Conservation (phyloP, 352 stramenopile genomes). For the Globisporangium emineosum region DNA sequence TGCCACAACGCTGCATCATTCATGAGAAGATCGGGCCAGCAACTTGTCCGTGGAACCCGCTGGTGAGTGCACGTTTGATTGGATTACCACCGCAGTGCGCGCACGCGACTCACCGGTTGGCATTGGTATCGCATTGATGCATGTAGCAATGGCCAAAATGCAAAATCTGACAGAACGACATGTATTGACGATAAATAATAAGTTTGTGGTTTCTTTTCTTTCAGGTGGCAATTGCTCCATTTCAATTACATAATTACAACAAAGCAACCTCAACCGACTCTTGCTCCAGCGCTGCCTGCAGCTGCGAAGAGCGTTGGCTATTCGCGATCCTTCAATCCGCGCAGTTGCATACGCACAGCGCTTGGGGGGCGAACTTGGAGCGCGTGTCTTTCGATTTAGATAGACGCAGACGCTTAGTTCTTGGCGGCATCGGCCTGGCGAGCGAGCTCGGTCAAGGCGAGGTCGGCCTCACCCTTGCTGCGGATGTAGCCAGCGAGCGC, state of each 20-base stretch:
- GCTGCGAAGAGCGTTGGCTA: neutral
- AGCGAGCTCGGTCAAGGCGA: conserved; percentile 88
- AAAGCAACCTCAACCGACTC: conserved; percentile 21
- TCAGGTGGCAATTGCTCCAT: conserved; percentile 18
- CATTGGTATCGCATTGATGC: neutral
- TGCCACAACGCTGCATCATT: no score
- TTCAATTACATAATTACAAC: conserved; percentile 16
- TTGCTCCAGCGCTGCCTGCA: neutral
- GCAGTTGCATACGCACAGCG: neutral
- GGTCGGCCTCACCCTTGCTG: conserved; percentile 93
- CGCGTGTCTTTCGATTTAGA: neutral
- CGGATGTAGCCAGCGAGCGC: conserved; percentile 96
- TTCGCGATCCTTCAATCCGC: neutral
- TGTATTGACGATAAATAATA: conserved; percentile 17
- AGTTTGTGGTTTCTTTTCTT: neutral
- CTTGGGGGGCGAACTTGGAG: neutral
- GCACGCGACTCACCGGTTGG: no score
- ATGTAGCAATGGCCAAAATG: neutral
- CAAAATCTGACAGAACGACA: neutral
- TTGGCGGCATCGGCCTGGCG: conserved; percentile 77
- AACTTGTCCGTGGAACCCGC: no score
- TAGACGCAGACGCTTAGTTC: conserved; percentile 40
- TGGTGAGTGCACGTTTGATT: no score
- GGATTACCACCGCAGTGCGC: no score
- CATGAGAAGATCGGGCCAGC: no score